These are phyloP conservation scores for Quercus berberidifolia DNA, from an alignment of 306 rosid species.

Conservation along the genomic window DNA sequence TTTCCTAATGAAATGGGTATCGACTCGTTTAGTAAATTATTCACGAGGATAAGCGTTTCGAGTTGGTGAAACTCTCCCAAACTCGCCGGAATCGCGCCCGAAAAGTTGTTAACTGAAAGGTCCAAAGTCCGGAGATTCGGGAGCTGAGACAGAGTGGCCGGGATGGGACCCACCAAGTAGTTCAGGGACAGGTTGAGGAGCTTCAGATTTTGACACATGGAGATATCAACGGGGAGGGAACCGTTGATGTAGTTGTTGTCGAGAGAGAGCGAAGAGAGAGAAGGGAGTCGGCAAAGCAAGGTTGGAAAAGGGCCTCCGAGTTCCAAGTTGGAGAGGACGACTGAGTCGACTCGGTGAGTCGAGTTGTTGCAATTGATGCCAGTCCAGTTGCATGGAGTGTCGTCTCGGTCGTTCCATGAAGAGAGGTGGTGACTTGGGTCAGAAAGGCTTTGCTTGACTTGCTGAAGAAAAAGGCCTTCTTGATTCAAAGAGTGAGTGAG, in stretches of 20 bases:
- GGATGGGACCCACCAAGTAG: slow-evolving; percentile 47
- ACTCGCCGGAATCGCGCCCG: slow-evolving; percentile 51
- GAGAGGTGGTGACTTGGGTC: slow-evolving; percentile 42
- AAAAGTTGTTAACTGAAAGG: slow-evolving; percentile 59
- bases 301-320: slow-evolving; percentile 51
- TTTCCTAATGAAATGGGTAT: slow-evolving; percentile 46
- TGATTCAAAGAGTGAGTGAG: slow-evolving; percentile 47
- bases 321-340: slow-evolving; percentile 24
- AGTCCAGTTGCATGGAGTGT: slow-evolving; percentile 61
- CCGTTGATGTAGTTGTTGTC: slow-evolving; percentile 32
- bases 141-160: slow-evolving; percentile 35
- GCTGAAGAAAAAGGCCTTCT: slow-evolving; percentile 61
- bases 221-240: slow-evolving; percentile 27
- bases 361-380: slow-evolving; percentile 36
- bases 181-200: slow-evolving; percentile 50
- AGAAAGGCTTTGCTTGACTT: slow-evolving; percentile 42
- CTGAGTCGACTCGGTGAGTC: slow-evolving; percentile 30
- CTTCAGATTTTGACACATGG: slow-evolving; percentile 38
- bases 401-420: slow-evolving; percentile 48
- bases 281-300: slow-evolving; percentile 55
- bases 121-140: slow-evolving; percentile 35
- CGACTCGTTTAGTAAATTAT: slow-evolving; percentile 46
- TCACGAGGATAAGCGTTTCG: slow-evolving; percentile 29
- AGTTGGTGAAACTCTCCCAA: slow-evolving; percentile 41
- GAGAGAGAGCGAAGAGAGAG: slow-evolving; percentile 49